Evolutionary conservation across 768 basidiomycete genomes (phyloP).

Genomic region (Hortiboletus campestris): DNA sequence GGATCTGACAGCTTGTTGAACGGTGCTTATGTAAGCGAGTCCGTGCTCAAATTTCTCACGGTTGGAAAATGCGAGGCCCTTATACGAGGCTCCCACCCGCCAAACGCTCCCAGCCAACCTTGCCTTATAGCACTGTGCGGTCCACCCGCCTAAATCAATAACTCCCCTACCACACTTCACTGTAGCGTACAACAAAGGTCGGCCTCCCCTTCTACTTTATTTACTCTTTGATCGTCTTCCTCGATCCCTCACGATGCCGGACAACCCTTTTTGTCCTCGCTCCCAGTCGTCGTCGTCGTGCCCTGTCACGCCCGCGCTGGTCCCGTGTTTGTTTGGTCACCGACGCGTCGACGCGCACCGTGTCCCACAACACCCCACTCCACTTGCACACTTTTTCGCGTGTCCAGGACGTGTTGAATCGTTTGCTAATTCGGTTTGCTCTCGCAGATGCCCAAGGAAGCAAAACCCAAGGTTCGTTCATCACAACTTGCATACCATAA

Average conservation of each 20-base stretch:
- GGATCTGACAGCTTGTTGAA: constrained; percentile 30
- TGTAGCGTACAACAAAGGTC: constrained; percentile 33
- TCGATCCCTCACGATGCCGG: constrained; percentile 21
- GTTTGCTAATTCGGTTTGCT: constrained; percentile 33
- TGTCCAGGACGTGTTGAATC: constrained; percentile 40
- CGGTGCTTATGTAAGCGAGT: constrained; percentile 35
- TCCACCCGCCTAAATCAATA: constrained; percentile 35
- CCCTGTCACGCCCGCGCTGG: constrained; percentile 18
- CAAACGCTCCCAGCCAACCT: constrained; percentile 37
- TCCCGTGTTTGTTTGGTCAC: constrained; percentile 36
- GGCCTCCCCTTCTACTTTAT: constrained; percentile 20
- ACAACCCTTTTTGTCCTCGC: constrained; percentile 6
- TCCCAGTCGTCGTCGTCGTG: constrained; percentile 27
- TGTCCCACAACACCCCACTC: constrained; percentile 28
- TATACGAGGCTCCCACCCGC: constrained; percentile 39
- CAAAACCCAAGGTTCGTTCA: constrained; percentile 63
- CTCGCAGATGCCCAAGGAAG: constrained; percentile 75
- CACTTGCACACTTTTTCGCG: constrained; percentile 31
- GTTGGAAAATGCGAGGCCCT: constrained; percentile 32
- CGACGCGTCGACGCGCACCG: constrained; percentile 37
- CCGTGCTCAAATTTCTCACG: constrained; percentile 36
- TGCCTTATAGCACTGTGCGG: constrained; percentile 38
- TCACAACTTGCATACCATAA: constrained; percentile 1
- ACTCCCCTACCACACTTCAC: constrained; percentile 20
- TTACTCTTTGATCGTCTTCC: constrained; percentile 21